These are phyloP conservation scores for Penstemon newberryi DNA, from an alignment of 257 asterid genomes.

Conservation along the genomic window DNA sequence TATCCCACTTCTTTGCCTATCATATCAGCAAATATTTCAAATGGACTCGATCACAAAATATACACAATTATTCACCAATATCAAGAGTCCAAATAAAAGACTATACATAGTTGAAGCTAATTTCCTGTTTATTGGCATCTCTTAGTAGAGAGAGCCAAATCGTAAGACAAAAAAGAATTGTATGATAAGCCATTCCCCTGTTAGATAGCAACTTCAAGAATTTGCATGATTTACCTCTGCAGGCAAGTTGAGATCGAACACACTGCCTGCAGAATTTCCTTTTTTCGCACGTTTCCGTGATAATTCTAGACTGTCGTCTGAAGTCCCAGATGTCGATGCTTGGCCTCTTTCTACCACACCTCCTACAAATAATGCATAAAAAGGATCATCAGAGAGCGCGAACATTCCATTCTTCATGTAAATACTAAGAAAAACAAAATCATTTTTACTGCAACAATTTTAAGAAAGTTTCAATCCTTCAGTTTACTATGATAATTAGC, in stretches of 20 bases:
- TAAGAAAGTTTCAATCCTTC: neutral
- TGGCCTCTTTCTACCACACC: constrained; percentile 41
- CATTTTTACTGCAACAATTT: neutral
- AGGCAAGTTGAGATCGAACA: constrained; percentile 79
- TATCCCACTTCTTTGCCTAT: too few species aligned
- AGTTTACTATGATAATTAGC: neutral
- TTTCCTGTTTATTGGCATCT: constrained; percentile 19
- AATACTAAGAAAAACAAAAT: neutral
- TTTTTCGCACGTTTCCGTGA: constrained; percentile 65
- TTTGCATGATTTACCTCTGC: constrained; percentile 47
- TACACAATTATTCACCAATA: constrained; percentile 23
- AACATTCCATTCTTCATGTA: neutral
- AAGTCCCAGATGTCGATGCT: constrained; percentile 59
- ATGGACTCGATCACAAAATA: constrained; percentile 18
- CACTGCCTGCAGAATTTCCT: constrained; percentile 32
- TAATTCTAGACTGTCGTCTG: constrained; percentile 38
- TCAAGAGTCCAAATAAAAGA: constrained; percentile 13
- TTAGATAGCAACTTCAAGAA: constrained; percentile 15
- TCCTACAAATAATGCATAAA: constrained; percentile 37
- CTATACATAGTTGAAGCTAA: constrained; percentile 23
- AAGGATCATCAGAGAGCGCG: constrained; percentile 14
- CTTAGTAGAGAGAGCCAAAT: constrained; percentile 1
- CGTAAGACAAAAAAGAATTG: constrained; percentile 3
- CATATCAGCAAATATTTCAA: constrained; percentile 12
- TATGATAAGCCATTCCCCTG: neutral